These are phyloP conservation scores for Scenedesmus sp. DNA, from an alignment of 163 green algal genomes.

Conservation along the genomic window DNA sequence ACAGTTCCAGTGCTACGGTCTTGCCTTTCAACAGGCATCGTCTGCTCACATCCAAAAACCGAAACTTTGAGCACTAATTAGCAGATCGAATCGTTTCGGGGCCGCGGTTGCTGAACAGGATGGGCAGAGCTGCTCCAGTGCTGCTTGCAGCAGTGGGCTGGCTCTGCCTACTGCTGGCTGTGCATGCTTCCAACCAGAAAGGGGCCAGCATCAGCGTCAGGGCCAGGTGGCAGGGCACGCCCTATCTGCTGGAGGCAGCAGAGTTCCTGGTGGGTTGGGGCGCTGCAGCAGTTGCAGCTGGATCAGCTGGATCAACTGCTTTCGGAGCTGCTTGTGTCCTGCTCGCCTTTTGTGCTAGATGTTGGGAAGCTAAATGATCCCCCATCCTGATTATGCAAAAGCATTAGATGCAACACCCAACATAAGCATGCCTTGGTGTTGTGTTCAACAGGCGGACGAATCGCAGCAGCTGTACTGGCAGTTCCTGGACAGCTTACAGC, in stretches of 20 bases:
- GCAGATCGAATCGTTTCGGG: neutral
- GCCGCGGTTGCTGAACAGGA: neutral
- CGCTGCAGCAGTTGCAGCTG: neutral
- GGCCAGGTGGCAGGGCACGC: slow-evolving; percentile 77
- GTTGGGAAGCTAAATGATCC: neutral
- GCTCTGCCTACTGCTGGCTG: neutral
- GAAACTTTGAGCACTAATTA: neutral
- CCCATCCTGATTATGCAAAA: neutral
- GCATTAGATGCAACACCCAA: neutral
- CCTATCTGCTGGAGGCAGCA: slow-evolving; percentile 78
- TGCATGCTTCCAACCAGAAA: slow-evolving; percentile 37
- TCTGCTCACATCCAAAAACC: too few species aligned
- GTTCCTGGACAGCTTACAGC: slow-evolving; percentile 29
- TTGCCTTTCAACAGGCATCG: too few species aligned
- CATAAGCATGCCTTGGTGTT: neutral
- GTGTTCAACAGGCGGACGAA: slow-evolving; percentile 47
- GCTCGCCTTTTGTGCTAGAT: too few species aligned
- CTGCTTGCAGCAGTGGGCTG: slow-evolving; percentile 11
- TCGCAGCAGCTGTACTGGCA: slow-evolving; percentile 31
- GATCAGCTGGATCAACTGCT: neutral
- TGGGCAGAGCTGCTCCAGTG: slow-evolving; percentile 4
- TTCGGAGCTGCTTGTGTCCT: too few species aligned
- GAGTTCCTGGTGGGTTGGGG: slow-evolving; percentile 78
- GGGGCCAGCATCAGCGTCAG: slow-evolving; percentile 70
- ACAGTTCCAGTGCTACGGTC: too few species aligned